phyloP scores from a whole-genome alignment of 208 protist species.

The Blechomonas ayalai region DNA sequence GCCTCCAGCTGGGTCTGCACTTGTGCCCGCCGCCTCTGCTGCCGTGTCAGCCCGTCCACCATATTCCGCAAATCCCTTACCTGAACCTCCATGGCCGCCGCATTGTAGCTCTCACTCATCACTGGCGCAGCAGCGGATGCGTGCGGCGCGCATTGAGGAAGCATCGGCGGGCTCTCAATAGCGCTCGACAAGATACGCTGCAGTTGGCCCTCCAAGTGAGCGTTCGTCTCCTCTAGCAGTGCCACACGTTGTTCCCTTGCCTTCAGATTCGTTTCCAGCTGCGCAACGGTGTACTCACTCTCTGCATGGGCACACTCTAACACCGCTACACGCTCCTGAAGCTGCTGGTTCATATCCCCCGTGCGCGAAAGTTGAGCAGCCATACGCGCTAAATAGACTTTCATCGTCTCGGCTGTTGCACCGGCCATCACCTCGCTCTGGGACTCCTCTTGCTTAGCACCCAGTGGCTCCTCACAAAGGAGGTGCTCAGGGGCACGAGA shows the following conservation, averaged over 20 bases:
- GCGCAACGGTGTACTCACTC: slow-evolving; percentile 16
- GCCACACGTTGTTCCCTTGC: slow-evolving; percentile 17
- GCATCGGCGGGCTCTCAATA: slow-evolving; percentile 2
- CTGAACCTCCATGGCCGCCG: slow-evolving; percentile 22
- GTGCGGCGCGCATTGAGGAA: background rate
- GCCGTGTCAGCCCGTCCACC: slow-evolving; percentile 5
- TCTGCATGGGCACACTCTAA: too few relatives aligned
- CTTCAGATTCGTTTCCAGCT: slow-evolving; percentile 11
- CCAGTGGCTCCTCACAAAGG: too few relatives aligned
- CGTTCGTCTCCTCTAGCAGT: slow-evolving; percentile 41
- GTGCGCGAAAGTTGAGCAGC: too few relatives aligned
- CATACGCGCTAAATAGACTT: too few relatives aligned
- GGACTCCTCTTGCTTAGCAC: too few relatives aligned
- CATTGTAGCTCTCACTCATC: background rate
- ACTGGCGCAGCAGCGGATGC: background rate
- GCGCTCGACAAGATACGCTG: slow-evolving; percentile 32
- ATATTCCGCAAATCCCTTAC: slow-evolving; percentile 9
- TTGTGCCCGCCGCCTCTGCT: background rate
- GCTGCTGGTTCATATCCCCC: too few relatives aligned
- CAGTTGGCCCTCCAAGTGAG: slow-evolving; percentile 62
- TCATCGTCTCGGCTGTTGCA: too few relatives aligned
- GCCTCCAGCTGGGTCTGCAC: slow-evolving; percentile 15
- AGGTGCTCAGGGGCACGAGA: too few relatives aligned
- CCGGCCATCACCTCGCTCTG: too few relatives aligned
- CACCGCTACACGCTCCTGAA: too few relatives aligned